phyloP scores from a whole-genome alignment of 108 stramenopile genomes.

The Cylindrotheca closterium region DNA sequence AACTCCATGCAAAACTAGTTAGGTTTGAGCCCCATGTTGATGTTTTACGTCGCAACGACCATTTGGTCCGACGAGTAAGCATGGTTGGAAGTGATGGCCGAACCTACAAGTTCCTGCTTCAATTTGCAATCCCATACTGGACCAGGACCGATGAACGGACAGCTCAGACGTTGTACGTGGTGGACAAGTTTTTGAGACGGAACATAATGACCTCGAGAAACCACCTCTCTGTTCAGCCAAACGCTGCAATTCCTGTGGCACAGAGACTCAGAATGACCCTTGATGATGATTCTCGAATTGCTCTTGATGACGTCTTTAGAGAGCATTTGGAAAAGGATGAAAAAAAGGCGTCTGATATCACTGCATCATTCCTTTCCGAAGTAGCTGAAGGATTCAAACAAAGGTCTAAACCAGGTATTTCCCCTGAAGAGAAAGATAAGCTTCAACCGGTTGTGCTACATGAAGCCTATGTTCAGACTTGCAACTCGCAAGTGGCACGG shows the following conservation, averaged over 20 bases:
- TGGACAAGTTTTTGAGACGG: slow-evolving; percentile 64
- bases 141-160: slow-evolving; percentile 82
- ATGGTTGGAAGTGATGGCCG: slow-evolving; percentile 86
- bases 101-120: slow-evolving; percentile 68
- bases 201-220: slow-evolving; percentile 56
- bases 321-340: background rate
- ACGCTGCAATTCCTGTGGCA: slow-evolving; percentile 79
- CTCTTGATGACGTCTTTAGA: slow-evolving; percentile 60
- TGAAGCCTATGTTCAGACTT: slow-evolving; percentile 54
- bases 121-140: slow-evolving; percentile 86
- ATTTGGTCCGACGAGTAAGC: slow-evolving; percentile 66
- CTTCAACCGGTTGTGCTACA: slow-evolving; percentile 31
- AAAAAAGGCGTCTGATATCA: background rate
- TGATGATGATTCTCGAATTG: slow-evolving; percentile 48
- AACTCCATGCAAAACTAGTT: slow-evolving; percentile 79
- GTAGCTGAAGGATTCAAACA: slow-evolving; percentile 13
- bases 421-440: slow-evolving; percentile 20
- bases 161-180: slow-evolving; percentile 62
- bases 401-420: slow-evolving; percentile 14
- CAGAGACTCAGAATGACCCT: slow-evolving; percentile 79
- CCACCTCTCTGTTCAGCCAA: slow-evolving; percentile 64
- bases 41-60: slow-evolving; percentile 59
- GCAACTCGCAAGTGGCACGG: slow-evolving; percentile 38
- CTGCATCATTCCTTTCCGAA: slow-evolving; percentile 26
- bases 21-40: slow-evolving; percentile 67